phyloP scores from a whole-genome alignment of 306 rosid species.

The Lathyrus tuberosus region DNA sequence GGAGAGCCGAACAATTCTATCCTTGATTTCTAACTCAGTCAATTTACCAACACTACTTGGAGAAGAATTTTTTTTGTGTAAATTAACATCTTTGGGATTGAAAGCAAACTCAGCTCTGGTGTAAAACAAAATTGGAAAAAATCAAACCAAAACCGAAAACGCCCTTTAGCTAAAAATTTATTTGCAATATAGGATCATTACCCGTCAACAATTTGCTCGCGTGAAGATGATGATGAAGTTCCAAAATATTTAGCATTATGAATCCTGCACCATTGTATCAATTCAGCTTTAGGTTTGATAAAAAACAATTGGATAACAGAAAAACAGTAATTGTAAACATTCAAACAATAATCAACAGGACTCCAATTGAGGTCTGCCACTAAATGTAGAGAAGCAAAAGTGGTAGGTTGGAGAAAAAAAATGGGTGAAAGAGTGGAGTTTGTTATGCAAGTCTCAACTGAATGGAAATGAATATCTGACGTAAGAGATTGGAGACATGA shows the following conservation, averaged over 20 bases:
- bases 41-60: constrained; percentile 55
- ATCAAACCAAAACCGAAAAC: constrained; percentile 20
- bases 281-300: constrained; percentile 19
- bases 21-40: constrained; percentile 66
- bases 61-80: constrained; percentile 53
- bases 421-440: neutral
- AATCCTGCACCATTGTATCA: constrained; percentile 44
- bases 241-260: constrained; percentile 39
- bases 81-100: constrained; percentile 73
- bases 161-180: neutral
- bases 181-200: constrained; percentile 32
- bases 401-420: neutral
- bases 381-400: neutral
- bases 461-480: neutral
- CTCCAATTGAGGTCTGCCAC: neutral
- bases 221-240: constrained; percentile 46
- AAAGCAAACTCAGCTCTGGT: constrained; percentile 74
- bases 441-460: neutral
- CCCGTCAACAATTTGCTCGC: constrained; percentile 59
- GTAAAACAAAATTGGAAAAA: constrained; percentile 21
- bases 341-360: neutral
- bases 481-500: neutral
- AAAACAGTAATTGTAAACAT: neutral
- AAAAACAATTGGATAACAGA: constrained; percentile 14
- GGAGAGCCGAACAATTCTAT: constrained; percentile 63